A percentile compares a stretch with the other conserved stretches of the same genome.
Conservation (phyloP, 192 early-diverging fungal genomes). For the Glomus cerebriforme region DNA sequence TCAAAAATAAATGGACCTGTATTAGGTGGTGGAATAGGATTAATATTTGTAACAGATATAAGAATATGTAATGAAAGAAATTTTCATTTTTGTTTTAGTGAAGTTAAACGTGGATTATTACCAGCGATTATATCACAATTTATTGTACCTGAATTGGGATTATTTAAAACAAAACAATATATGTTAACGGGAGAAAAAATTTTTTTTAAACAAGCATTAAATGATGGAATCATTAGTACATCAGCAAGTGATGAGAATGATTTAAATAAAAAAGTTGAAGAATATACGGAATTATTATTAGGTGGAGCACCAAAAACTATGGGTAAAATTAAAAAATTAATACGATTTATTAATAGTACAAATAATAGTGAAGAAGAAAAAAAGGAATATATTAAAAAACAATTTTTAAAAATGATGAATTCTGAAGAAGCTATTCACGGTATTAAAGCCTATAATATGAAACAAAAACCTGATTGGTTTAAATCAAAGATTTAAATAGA, state of each 20-base stretch:
- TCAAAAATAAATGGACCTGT: constrained; percentile 65
- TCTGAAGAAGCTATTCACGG: constrained; percentile 63
- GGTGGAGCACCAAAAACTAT: constrained; percentile 54
- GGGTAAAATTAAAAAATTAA: constrained; percentile 43
- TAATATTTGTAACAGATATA: constrained; percentile 60
- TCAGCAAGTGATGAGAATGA: constrained; percentile 36
- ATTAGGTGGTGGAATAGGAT: constrained; percentile 62
- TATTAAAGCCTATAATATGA: constrained; percentile 53
- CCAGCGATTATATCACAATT: constrained; percentile 67
- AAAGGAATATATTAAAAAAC: constrained; percentile 37
- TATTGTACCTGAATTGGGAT: constrained; percentile 58
- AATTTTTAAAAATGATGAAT: constrained; percentile 59
- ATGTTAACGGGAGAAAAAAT: constrained; percentile 59
- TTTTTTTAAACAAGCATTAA: constrained; percentile 41
- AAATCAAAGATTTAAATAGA: neutral
- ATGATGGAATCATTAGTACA: constrained; percentile 40
- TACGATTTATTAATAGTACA: neutral
- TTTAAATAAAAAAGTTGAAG: constrained; percentile 49
- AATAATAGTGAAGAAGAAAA: neutral
- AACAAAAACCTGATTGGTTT: constrained; percentile 56
- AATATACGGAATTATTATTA: constrained; percentile 45
- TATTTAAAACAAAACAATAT: constrained; percentile 53
- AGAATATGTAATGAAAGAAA: constrained; percentile 43
- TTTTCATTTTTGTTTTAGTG: constrained; percentile 57
- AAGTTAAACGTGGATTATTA: constrained; percentile 63